Percentiles rank a stretch among this genome's conserved stretches.
Evolutionary conservation across 192 early-diverging fungal species (phyloP).

Genomic region (Entrophospora sp.): DNA sequence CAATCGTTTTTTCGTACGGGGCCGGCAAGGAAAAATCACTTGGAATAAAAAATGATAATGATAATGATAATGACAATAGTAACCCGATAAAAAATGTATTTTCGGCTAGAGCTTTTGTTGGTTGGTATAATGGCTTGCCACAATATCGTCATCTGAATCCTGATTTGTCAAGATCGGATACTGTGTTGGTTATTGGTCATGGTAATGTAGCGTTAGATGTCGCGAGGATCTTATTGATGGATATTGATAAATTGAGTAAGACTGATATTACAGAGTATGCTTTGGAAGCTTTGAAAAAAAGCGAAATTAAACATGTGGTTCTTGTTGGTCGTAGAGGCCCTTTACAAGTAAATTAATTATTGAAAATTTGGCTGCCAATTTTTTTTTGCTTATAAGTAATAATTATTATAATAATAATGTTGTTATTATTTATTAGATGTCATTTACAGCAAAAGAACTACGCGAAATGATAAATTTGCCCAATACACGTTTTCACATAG

Average conservation of each 20-base stretch:
- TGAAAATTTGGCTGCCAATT: no score
- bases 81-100: slow-evolving; percentile 45
- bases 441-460: slow-evolving; percentile 94
- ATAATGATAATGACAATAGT: no score
- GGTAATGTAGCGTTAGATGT: slow-evolving; percentile 95
- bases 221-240: slow-evolving; percentile 74
- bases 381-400: neutral
- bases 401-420: neutral
- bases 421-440: slow-evolving; percentile 29
- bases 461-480: slow-evolving; percentile 84
- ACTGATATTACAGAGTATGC: slow-evolving; percentile 84
- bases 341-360: slow-evolving; percentile 51
- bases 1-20: slow-evolving; percentile 79
- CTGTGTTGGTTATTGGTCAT: slow-evolving; percentile 77
- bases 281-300: slow-evolving; percentile 52
- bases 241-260: slow-evolving; percentile 56
- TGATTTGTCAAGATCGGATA: slow-evolving; percentile 61
- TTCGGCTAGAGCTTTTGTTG: slow-evolving; percentile 79
- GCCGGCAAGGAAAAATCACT: slow-evolving; percentile 65
- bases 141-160: slow-evolving; percentile 48
- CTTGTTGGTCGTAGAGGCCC: slow-evolving; percentile 89
- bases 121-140: slow-evolving; percentile 91
- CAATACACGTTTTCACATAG: slow-evolving; percentile 49
- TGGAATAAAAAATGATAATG: slow-evolving; percentile 59
- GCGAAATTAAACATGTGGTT: slow-evolving; percentile 71